Percentiles rank a stretch among this genome's conserved stretches.
Conservation (phyloP, 2,329 filamentous ascomycete species). For the Chaetomium globosum region DNA sequence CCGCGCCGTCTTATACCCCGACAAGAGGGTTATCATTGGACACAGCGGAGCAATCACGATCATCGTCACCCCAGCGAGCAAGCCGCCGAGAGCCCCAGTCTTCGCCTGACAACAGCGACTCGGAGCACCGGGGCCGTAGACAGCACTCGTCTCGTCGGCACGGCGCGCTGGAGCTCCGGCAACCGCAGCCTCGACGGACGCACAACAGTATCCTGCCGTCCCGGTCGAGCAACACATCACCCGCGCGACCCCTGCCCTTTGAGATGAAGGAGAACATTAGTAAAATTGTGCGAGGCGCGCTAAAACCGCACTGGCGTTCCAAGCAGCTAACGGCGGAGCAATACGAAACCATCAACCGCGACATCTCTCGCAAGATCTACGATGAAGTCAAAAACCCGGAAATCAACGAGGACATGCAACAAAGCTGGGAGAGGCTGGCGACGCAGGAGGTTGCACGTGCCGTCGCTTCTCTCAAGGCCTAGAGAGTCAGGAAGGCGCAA, state of each 20-base stretch:
- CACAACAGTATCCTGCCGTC: conserved; percentile 47
- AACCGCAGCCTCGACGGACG: conserved; percentile 55
- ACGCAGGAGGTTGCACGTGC: conserved; percentile 77
- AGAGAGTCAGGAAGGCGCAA: not conserved
- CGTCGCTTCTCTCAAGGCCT: conserved; percentile 60
- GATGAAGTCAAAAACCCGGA: conserved; percentile 61
- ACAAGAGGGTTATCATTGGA: conserved; percentile 48
- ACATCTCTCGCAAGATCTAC: conserved; percentile 86
- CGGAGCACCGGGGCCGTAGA: conserved; percentile 36
- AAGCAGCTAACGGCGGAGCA: conserved; percentile 82
- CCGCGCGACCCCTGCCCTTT: conserved; percentile 69
- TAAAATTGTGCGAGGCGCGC: conserved; percentile 78
- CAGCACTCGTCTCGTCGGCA: conserved; percentile 10
- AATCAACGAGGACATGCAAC: conserved; percentile 67
- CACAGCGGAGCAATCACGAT: conserved; percentile 41
- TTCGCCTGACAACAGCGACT: conserved; percentile 36
- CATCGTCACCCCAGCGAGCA: conserved; percentile 38
- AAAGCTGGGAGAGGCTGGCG: conserved; percentile 75
- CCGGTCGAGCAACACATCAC: conserved; percentile 66
- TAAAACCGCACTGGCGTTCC: conserved; percentile 81
- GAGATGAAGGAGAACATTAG: conserved; percentile 87
- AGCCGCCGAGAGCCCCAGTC: conserved; percentile 28
- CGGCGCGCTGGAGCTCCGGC: conserved; percentile 52
- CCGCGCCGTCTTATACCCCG: conserved; percentile 73
- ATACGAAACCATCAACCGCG: conserved; percentile 89